Percentiles rank a stretch among this genome's conserved stretches.
Conservation (phyloP, 1,139 yeast species). For the Waltiozyma sp. region DNA sequence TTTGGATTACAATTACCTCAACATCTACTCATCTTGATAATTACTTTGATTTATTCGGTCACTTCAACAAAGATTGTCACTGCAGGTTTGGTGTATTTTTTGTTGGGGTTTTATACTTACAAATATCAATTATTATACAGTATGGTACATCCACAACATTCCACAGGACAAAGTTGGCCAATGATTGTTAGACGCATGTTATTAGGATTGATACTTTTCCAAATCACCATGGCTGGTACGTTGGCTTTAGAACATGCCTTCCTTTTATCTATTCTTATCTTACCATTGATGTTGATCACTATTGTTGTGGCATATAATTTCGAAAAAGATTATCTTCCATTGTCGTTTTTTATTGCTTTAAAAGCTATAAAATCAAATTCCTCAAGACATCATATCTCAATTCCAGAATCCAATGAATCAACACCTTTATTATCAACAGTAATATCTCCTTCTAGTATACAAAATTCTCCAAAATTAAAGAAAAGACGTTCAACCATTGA, state of each 20-base stretch:
- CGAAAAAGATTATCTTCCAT: constrained; percentile 69
- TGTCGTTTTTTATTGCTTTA: constrained; percentile 77
- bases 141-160: constrained; percentile 61
- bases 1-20: constrained; percentile 59
- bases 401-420: not conserved
- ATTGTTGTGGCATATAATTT: constrained; percentile 41
- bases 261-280: constrained; percentile 36
- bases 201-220: constrained; percentile 47
- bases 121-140: constrained; percentile 57
- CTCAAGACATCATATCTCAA: not conserved
- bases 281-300: constrained; percentile 44
- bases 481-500: constrained; percentile 40
- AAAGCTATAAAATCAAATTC: constrained; percentile 35
- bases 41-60: constrained; percentile 50
- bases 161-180: constrained; percentile 66
- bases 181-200: constrained; percentile 48
- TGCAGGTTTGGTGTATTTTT: constrained; percentile 53
- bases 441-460: not conserved
- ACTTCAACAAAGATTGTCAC: constrained; percentile 54
- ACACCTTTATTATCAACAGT: not conserved
- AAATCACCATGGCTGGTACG: constrained; percentile 60
- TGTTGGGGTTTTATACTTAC: constrained; percentile 52
- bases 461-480: constrained; percentile 3
- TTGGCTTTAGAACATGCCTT: constrained; percentile 54
- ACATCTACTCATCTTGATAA: constrained; percentile 49